These are phyloP conservation scores for Ganoderma sinense DNA, from an alignment of 1,284 basidiomycete genomes.

Conservation along the genomic window DNA sequence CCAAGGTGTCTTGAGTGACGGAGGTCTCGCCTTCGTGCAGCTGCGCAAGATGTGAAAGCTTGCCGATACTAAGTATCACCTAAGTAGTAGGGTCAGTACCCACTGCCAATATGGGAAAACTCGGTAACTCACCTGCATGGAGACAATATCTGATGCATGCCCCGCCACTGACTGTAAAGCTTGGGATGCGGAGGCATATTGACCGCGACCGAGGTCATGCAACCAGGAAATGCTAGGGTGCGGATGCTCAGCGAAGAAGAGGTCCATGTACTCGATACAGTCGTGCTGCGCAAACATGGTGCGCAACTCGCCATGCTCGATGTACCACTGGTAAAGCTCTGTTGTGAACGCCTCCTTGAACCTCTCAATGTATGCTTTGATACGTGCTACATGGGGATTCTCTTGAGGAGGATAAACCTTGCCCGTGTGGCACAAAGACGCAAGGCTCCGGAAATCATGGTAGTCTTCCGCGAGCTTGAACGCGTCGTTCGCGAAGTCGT, in stretches of 20 bases:
- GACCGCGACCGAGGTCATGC: slow-evolving; percentile 81
- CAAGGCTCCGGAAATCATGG: slow-evolving; percentile 84
- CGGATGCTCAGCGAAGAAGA: slow-evolving; percentile 73
- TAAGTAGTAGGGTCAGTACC: slow-evolving; percentile 40
- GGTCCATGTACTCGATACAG: slow-evolving; percentile 72
- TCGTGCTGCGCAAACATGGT: slow-evolving; percentile 77
- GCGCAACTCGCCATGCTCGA: slow-evolving; percentile 79
- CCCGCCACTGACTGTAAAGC: slow-evolving; percentile 72
- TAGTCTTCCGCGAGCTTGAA: slow-evolving; percentile 88
- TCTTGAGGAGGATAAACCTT: slow-evolving; percentile 66
- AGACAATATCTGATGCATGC: slow-evolving; percentile 63
- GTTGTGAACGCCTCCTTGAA: slow-evolving; percentile 89
- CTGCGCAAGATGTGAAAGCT: slow-evolving; percentile 85
- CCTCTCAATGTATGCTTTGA: slow-evolving; percentile 79
- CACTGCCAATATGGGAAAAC: neutral
- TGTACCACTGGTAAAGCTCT: slow-evolving; percentile 89
- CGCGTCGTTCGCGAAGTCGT: slow-evolving; percentile 73
- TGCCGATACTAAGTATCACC: slow-evolving; percentile 92
- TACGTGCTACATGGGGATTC: slow-evolving; percentile 66
- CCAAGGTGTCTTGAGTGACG: slow-evolving; percentile 57
- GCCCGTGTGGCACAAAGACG: slow-evolving; percentile 80
- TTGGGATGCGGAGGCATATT: slow-evolving; percentile 71
- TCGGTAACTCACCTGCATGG: slow-evolving; percentile 70
- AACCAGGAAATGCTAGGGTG: slow-evolving; percentile 87
- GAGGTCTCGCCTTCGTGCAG: slow-evolving; percentile 63